A percentile compares a stretch with the other conserved stretches of the same genome.
These are phyloP conservation scores for Fusarium annulatum DNA, from an alignment of 2,329 filamentous ascomycete genomes.

Conservation along the genomic window DNA sequence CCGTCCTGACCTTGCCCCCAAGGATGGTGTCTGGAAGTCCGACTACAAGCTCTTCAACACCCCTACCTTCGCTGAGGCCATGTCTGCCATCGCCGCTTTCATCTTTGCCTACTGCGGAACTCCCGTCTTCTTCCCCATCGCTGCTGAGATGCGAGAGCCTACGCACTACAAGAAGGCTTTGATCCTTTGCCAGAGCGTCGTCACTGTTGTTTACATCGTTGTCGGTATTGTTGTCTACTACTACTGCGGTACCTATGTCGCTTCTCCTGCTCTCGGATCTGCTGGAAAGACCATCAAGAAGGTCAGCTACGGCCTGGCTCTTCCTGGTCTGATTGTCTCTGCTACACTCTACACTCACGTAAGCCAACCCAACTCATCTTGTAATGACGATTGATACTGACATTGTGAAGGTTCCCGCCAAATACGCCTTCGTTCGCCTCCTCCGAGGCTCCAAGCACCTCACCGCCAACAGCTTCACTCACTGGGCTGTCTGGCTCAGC, in stretches of 20 bases:
- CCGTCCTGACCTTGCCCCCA: constrained; percentile 30
- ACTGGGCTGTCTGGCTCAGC: constrained; percentile 49
- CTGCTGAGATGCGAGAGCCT: constrained; percentile 50
- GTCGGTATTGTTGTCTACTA: constrained; percentile 57
- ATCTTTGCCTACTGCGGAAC: constrained; percentile 54
- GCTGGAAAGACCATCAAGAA: constrained; percentile 57
- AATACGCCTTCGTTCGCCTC: constrained; percentile 32
- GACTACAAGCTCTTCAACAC: constrained; percentile 48
- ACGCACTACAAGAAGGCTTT: constrained; percentile 44
- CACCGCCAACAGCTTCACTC: constrained; percentile 42
- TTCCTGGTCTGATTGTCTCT: constrained; percentile 46
- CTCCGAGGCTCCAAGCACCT: constrained; percentile 49
- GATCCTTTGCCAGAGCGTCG: constrained; percentile 42
- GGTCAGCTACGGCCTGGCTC: constrained; percentile 54
- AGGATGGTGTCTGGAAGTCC: constrained; percentile 43
- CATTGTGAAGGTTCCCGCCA: constrained; percentile 15
- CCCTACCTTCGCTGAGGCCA: constrained; percentile 48
- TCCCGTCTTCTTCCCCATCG: constrained; percentile 50
- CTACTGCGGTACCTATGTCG: constrained; percentile 59
- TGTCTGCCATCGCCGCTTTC: constrained; percentile 48
- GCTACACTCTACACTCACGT: constrained; percentile 44
- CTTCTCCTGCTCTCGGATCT: constrained; percentile 60
- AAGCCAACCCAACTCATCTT: no score
- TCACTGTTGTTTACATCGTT: constrained; percentile 49
- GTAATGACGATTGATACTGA: neutral